Evolutionary conservation across 305 asterid genomes (phyloP).

Genomic region (Fraxinus xanthoxyloides): DNA sequence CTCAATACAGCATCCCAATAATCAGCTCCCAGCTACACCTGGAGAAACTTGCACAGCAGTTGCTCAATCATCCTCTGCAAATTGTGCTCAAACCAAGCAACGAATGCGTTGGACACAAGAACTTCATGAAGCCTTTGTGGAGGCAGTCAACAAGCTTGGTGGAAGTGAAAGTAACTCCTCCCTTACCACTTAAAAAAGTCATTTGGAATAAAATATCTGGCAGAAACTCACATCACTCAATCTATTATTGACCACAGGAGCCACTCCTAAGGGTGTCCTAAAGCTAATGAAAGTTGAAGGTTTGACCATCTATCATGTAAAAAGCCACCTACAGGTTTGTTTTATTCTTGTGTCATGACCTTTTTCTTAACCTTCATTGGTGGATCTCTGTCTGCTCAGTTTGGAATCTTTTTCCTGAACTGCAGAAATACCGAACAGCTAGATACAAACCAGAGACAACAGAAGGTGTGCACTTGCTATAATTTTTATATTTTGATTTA

Average conservation of each 20-base stretch:
- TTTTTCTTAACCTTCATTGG: slow-evolving; percentile 16
- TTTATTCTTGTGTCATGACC: neutral
- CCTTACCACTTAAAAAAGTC: slow-evolving; percentile 8
- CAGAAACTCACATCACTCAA: slow-evolving; percentile 13
- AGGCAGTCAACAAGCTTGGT: slow-evolving; percentile 66
- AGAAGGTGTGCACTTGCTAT: slow-evolving; percentile 55
- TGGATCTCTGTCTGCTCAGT: slow-evolving; percentile 19
- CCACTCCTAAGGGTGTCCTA: slow-evolving; percentile 97
- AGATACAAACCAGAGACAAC: slow-evolving; percentile 78
- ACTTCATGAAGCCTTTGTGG: slow-evolving; percentile 69
- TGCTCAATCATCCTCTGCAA: slow-evolving; percentile 44
- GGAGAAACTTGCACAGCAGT: slow-evolving; percentile 34
- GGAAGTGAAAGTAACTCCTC: slow-evolving; percentile 58
- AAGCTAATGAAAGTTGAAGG: slow-evolving; percentile 86
- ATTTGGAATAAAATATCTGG: neutral
- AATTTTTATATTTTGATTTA: slow-evolving; percentile 14
- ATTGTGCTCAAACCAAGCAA: slow-evolving; percentile 49
- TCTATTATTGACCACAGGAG: slow-evolving; percentile 49
- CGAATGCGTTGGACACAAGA: slow-evolving; percentile 78
- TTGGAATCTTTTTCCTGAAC: slow-evolving; percentile 24
- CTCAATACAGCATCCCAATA: slow-evolving; percentile 30
- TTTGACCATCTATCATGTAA: slow-evolving; percentile 91
- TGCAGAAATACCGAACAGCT: slow-evolving; percentile 95
- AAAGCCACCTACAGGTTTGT: slow-evolving; percentile 91
- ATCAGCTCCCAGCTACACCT: slow-evolving; percentile 40